These are phyloP conservation scores for Eucalyptus cloeziana DNA, from an alignment of 345 rosid genomes.

Conservation along the genomic window DNA sequence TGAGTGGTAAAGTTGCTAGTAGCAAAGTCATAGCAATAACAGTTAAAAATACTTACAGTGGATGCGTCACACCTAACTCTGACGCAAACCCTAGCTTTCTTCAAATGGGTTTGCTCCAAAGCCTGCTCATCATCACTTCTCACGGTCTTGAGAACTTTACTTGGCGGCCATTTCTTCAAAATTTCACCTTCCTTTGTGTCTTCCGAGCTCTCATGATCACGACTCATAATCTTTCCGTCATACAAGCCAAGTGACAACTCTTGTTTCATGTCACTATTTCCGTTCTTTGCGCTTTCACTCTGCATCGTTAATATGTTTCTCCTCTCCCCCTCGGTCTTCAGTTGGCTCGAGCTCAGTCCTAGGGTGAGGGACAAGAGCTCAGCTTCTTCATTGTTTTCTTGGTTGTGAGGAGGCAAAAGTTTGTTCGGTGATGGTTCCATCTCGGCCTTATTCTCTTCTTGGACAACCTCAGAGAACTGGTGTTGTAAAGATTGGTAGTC, in stretches of 20 bases:
- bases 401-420: background rate
- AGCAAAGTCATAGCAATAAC: background rate
- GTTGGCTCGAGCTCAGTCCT: slow-evolving; percentile 8
- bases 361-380: slow-evolving; percentile 61
- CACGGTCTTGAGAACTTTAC: slow-evolving; percentile 16
- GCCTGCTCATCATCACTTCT: slow-evolving; percentile 29
- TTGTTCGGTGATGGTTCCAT: slow-evolving; percentile 2
- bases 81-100: slow-evolving; percentile 87
- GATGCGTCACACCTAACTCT: slow-evolving; percentile 81
- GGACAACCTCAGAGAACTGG: slow-evolving; percentile 29
- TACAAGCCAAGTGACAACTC: background rate
- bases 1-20: background rate
- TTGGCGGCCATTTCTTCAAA: slow-evolving; percentile 15
- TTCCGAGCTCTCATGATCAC: slow-evolving; percentile 18
- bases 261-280: slow-evolving; percentile 25
- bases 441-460: background rate
- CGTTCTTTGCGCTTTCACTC: slow-evolving; percentile 26
- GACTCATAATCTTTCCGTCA: background rate
- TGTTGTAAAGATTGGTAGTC: slow-evolving; percentile 56
- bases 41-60: slow-evolving; percentile 33
- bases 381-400: slow-evolving; percentile 17
- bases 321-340: background rate
- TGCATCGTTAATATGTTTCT: background rate
- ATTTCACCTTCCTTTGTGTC: slow-evolving; percentile 16
- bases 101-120: slow-evolving; percentile 39